Evolutionary conservation across 306 rosid genomes (phyloP).

Genomic region (Cajanus cajan): DNA sequence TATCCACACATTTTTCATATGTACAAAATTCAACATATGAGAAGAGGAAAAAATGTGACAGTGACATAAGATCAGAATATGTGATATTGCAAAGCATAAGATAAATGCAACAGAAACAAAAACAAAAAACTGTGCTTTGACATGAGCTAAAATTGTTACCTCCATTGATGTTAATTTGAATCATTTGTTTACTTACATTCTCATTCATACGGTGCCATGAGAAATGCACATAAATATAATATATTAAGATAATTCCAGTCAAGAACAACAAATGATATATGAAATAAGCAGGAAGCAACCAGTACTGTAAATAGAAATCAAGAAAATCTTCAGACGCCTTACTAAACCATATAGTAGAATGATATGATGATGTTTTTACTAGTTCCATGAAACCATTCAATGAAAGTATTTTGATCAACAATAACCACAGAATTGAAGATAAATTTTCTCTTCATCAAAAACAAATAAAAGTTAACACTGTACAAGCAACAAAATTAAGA

Average conservation of each 20-base stretch:
- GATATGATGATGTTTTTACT: not conserved
- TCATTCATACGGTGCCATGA: not conserved
- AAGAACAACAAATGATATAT: not conserved
- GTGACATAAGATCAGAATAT: not conserved
- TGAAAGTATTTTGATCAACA: conserved; percentile 9
- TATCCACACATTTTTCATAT: not conserved
- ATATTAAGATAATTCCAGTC: not conserved
- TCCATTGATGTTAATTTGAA: not conserved
- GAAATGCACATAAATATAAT: not conserved
- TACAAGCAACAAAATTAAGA: not conserved
- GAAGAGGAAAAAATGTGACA: not conserved
- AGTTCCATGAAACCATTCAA: not conserved
- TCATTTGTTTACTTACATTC: not conserved
- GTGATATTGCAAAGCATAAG: not conserved
- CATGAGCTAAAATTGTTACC: conserved; percentile 4
- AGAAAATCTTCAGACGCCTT: not conserved
- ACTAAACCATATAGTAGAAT: not conserved
- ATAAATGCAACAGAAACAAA: not conserved
- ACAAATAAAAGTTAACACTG: not conserved
- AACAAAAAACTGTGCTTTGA: not conserved
- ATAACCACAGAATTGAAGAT: not conserved
- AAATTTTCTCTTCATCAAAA: not conserved
- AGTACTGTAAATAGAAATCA: not conserved
- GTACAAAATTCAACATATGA: not conserved
- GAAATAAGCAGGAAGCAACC: not conserved